Evolutionary conservation across 2,329 filamentous ascomycete genomes (phyloP).

Genomic region (Alternaria tenuissima): DNA sequence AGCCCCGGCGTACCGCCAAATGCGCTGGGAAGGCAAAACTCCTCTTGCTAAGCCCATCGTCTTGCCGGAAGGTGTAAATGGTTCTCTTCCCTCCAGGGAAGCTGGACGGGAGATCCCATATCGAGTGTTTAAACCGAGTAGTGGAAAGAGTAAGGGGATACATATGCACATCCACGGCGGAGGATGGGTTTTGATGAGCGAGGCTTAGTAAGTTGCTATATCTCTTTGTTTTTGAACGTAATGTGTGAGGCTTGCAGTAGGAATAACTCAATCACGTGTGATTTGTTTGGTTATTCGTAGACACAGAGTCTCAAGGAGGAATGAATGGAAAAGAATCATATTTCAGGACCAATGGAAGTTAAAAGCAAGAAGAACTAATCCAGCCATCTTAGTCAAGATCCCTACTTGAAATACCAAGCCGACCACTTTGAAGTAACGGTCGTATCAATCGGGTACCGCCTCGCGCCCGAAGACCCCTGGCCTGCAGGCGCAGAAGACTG

Average conservation of each 20-base stretch:
- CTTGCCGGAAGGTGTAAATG: constrained; percentile 58
- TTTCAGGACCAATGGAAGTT: too few relatives aligned
- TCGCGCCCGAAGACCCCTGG: constrained; percentile 67
- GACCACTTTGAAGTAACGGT: constrained; percentile 59
- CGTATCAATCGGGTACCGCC: constrained; percentile 66
- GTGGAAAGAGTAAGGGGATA: constrained; percentile 57
- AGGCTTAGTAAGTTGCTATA: constrained; percentile 22
- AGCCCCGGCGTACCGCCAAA: constrained; percentile 62
- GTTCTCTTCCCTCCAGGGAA: constrained; percentile 62
- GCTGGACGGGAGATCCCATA: constrained; percentile 60
- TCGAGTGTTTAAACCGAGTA: constrained; percentile 61
- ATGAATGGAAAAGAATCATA: not conserved
- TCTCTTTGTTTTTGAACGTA: too few relatives aligned
- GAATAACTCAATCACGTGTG: too few relatives aligned
- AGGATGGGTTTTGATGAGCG: constrained; percentile 57
- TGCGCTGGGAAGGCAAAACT: constrained; percentile 63
- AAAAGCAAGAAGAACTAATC: not conserved
- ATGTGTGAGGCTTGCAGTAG: too few relatives aligned
- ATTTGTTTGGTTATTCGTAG: too few relatives aligned
- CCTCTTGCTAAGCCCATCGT: constrained; percentile 58
- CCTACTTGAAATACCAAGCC: constrained; percentile 60
- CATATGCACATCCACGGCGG: constrained; percentile 66
- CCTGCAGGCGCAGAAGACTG: constrained; percentile 65
- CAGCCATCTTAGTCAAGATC: constrained; percentile 54
- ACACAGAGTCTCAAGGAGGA: not conserved